phyloP scores from a whole-genome alignment of 2,329 filamentous ascomycete genomes.

The Onygenales sp. region DNA sequence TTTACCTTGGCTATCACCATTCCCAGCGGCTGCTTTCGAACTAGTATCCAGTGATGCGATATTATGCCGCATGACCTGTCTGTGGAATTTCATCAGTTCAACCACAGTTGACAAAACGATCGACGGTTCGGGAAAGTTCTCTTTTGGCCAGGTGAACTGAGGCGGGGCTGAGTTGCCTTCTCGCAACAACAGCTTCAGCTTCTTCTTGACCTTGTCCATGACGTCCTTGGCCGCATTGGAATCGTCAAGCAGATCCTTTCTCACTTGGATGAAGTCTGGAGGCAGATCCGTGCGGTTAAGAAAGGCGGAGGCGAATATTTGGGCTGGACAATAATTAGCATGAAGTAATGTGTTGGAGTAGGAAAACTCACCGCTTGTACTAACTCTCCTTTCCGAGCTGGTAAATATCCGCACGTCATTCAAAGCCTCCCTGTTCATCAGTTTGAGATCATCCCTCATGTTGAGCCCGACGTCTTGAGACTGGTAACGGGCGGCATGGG shows the following conservation, averaged over 20 bases:
- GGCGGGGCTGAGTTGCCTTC: constrained; percentile 89
- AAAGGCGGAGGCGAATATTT: constrained; percentile 90
- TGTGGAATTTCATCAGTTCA: constrained; percentile 95
- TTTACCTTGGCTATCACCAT: constrained; percentile 10
- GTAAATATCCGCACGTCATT: constrained; percentile 93
- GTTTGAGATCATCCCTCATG: constrained; percentile 86
- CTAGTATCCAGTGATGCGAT: constrained; percentile 63
- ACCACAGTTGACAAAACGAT: constrained; percentile 87
- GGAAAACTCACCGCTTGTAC: constrained; percentile 56
- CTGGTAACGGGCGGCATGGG: constrained; percentile 93
- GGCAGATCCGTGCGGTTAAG: constrained; percentile 76
- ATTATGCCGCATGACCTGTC: constrained; percentile 89
- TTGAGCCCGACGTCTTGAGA: constrained; percentile 89
- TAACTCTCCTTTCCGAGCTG: constrained; percentile 89
- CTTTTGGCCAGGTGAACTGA: constrained; percentile 93
- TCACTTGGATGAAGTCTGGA: constrained; percentile 76
- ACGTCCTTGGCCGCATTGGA: constrained; percentile 98
- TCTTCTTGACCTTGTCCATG: constrained; percentile 99
- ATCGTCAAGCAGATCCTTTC: constrained; percentile 92
- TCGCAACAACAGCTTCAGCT: constrained; percentile 82
- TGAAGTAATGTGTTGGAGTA: background rate
- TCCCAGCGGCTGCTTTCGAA: constrained; percentile 8
- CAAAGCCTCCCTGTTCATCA: constrained; percentile 85
- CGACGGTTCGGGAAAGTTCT: constrained; percentile 87
- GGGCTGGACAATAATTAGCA: constrained; percentile 43